Evolutionary conservation across 345 rosid species (phyloP), one percentile per base, ranked within the genome.

Genomic region (Dipteronia dyeriana): DNA sequence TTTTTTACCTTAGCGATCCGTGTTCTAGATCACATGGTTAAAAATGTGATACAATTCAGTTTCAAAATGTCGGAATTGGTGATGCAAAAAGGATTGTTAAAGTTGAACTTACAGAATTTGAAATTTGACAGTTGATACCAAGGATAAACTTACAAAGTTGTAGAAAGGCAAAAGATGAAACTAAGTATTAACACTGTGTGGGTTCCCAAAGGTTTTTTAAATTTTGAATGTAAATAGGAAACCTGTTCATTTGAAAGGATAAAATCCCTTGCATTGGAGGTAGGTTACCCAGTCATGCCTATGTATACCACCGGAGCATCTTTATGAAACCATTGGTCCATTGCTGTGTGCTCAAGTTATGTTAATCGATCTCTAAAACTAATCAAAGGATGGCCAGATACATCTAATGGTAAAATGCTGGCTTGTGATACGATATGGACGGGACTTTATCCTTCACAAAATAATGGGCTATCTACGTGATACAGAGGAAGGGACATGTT

Each of bases 211-310:
- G 20, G 16, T 39, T 57, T 20, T 34, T 64, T 38, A 64, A 64
- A 72, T 71, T 54, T 54, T 71, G 47, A n/a, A 34, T 31, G 45
- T 38, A 19, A n/a, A 67, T 41, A 31, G 51, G 63, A 72, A 20
- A 38, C 54, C 8, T 34, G 20, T 61, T 45, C 59, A 26, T 23
- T 74, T 19, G 59, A 60, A 72, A 59, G 31, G 16, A 45, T 43
- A 43, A 45, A 7, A 38, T 45, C 1, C 49, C 68, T 41, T 43
- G 39, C 26, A 17, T 22, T 74, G n/a, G 14, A 13, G 26, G 56
- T 70, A 53, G 73, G 62, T 53, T 70, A 22, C 10, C 22, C 0
- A 51, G 11, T 25, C 23, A 51, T 53, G 41, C 74, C 5, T 14
- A 59, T n/a, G 63, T 59, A 59, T 22, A 59, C 22, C 17, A 59